Percentiles rank a stretch among this genome's conserved stretches.
phyloP scores from a whole-genome alignment of 164 flowering plant species.

The Kalanchoe fedtschenkoi region DNA sequence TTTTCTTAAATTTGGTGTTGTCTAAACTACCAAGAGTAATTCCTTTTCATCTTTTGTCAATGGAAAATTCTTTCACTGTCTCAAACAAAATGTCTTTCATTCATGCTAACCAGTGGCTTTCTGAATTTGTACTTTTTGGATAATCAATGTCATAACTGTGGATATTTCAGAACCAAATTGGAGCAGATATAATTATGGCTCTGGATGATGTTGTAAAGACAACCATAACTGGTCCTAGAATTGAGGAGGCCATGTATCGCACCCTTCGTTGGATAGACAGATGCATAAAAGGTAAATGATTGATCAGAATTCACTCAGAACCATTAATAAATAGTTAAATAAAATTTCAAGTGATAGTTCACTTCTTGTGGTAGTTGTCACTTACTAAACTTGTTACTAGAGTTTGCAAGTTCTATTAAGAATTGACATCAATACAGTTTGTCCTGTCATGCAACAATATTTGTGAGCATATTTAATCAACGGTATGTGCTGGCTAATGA shows the following conservation, averaged over 20 bases:
- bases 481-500: no score
- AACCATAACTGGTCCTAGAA: constrained; percentile 84
- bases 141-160: constrained; percentile 2
- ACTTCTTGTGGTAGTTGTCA: no score
- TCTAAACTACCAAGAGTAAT: no score
- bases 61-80: no score
- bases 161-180: constrained; percentile 77
- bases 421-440: no score
- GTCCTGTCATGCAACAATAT: no score
- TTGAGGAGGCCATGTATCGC: constrained; percentile 97
- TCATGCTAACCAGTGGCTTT: not conserved
- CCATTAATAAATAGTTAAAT: no score
- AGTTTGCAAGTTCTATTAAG: no score
- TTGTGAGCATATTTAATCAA: no score
- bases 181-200: constrained; percentile 99
- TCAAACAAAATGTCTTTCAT: not conserved
- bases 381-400: no score
- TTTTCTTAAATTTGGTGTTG: no score
- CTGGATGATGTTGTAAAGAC: constrained; percentile 96
- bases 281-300: constrained; percentile 70
- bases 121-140: not conserved
- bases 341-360: no score
- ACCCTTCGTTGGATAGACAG: constrained; percentile 97
- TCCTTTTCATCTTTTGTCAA: not conserved
- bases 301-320: not conserved